phyloP scores from a whole-genome alignment of 257 asterid genomes.

The Scutellaria minor region DNA sequence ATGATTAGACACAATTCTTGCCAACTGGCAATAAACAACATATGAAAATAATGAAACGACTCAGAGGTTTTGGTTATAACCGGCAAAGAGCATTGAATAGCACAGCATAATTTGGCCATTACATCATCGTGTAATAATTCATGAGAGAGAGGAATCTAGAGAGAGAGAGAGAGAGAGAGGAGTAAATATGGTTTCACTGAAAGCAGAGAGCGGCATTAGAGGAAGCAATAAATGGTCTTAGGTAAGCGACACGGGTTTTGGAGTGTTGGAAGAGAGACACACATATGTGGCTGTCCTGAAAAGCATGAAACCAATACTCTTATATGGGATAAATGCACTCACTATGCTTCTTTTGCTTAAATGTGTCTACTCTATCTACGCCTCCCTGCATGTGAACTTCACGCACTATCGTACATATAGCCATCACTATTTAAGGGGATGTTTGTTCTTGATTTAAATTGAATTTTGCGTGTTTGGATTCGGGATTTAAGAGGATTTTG shows the following conservation, averaged over 20 bases:
- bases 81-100: constrained; percentile 32
- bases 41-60: neutral
- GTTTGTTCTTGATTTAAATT: too few relatives aligned
- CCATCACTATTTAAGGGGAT: too few relatives aligned
- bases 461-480: too few relatives aligned
- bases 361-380: too few relatives aligned
- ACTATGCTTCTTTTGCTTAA: too few relatives aligned
- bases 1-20: constrained; percentile 11
- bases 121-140: constrained; percentile 17
- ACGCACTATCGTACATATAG: too few relatives aligned
- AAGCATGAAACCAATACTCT: constrained; percentile 20
- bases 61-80: neutral
- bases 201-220: constrained; percentile 14
- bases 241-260: constrained; percentile 42
- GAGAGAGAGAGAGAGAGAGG: constrained; percentile 19
- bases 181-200: constrained; percentile 26
- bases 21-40: neutral
- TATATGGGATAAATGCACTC: too few relatives aligned
- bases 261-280: constrained; percentile 12
- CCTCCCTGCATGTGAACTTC: too few relatives aligned
- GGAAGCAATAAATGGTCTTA: constrained; percentile 39
- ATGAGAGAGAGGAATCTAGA: constrained; percentile 33
- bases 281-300: constrained; percentile 41
- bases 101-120: constrained; percentile 28
- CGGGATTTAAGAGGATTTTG: too few relatives aligned